phyloP scores from a whole-genome alignment of 768 basidiomycete genomes.

The Psilocybe cyanescens region DNA sequence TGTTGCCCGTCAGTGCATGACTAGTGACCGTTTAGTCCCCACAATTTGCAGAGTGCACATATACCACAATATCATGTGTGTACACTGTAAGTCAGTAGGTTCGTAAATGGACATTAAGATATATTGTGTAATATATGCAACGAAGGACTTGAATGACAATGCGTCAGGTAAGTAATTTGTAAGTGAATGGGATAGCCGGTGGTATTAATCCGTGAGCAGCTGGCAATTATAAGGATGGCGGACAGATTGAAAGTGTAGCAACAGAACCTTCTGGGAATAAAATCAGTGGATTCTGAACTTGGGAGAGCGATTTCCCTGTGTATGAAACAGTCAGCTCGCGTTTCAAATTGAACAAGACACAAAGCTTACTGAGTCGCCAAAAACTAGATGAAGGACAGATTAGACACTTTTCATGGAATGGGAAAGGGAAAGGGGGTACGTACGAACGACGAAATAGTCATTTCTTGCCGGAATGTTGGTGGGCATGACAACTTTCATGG shows the following conservation, averaged over 20 bases:
- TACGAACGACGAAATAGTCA: slow-evolving; percentile 53
- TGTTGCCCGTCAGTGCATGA: too few species aligned
- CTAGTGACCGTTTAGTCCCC: too few species aligned
- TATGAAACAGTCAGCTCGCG: background rate
- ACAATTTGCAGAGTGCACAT: background rate
- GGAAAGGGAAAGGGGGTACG: slow-evolving; percentile 15
- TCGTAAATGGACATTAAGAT: background rate
- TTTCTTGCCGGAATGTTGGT: slow-evolving; percentile 32
- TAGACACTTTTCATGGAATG: background rate
- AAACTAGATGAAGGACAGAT: slow-evolving; percentile 30
- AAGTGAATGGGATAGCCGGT: background rate
- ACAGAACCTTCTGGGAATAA: background rate
- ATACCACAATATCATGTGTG: background rate
- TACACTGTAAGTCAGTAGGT: background rate
- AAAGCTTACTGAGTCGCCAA: slow-evolving; percentile 50
- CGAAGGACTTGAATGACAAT: background rate
- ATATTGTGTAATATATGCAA: background rate
- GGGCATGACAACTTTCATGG: slow-evolving; percentile 43
- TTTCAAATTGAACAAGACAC: background rate
- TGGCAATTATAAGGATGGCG: background rate
- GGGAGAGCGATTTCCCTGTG: slow-evolving; percentile 34
- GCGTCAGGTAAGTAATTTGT: background rate
- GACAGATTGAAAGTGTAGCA: background rate
- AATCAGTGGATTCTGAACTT: slow-evolving; percentile 30
- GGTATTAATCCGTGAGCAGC: background rate